Conservation (phyloP, 2,329 filamentous ascomycete genomes). For the Aspergillus fumigatus region DNA sequence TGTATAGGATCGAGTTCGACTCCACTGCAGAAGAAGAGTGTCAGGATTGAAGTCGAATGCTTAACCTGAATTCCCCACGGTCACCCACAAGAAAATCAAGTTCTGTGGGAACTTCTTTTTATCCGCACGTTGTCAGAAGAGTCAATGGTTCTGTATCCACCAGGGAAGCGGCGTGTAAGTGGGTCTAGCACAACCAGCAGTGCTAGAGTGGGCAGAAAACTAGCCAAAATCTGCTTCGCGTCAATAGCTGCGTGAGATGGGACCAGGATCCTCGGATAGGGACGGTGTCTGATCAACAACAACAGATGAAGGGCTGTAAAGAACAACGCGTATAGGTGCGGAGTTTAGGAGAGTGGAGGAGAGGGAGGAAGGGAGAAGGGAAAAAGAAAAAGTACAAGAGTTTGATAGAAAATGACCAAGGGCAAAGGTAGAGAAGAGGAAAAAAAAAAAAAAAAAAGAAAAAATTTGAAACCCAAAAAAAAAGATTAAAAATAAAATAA, state of each 20-base stretch:
- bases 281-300: constrained; percentile 11
- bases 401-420: not conserved
- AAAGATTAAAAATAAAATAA: constrained; percentile 5
- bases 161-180: constrained; percentile 35
- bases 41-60: constrained; percentile 28
- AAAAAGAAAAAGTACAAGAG: constrained; percentile 9
- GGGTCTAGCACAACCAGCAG: constrained; percentile 36
- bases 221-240: constrained; percentile 32
- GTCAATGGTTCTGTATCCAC: constrained; percentile 38
- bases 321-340: constrained; percentile 12
- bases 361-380: constrained; percentile 15
- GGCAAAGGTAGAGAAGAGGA: constrained; percentile 10
- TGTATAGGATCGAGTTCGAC: constrained; percentile 15
- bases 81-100: constrained; percentile 34
- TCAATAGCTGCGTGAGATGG: constrained; percentile 25
- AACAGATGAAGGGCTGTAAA: constrained; percentile 13
- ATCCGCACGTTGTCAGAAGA: constrained; percentile 39
- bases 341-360: constrained; percentile 7
- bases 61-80: constrained; percentile 39
- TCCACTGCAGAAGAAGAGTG: constrained; percentile 28
- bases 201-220: constrained; percentile 18
- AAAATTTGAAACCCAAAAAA: constrained; percentile 9
- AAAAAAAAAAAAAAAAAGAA: constrained; percentile 7
- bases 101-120: constrained; percentile 38
- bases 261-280: constrained; percentile 17